phyloP scores from a whole-genome alignment of 768 basidiomycete species.

The Lactarius sp. region DNA sequence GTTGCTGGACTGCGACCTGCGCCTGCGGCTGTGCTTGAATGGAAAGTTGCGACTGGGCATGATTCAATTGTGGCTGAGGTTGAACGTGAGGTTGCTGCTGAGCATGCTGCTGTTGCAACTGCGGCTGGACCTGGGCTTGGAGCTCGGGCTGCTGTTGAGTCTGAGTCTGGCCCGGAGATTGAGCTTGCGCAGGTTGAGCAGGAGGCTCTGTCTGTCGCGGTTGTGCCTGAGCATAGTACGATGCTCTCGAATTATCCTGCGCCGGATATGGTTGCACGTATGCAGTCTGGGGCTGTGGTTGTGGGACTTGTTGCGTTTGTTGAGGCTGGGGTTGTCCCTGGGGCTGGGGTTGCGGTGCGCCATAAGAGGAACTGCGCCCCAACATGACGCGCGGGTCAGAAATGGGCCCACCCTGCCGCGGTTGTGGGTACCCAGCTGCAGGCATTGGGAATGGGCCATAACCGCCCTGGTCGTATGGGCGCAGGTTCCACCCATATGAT shows the following conservation, averaged over 20 bases:
- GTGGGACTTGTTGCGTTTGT: conserved; percentile 25
- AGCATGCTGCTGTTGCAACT: background rate
- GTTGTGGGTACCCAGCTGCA: conserved; percentile 30
- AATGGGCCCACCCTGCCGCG: conserved; percentile 29
- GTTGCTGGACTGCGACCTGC: too few relatives aligned
- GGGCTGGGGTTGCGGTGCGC: conserved; percentile 27
- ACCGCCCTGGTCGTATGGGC: conserved; percentile 41
- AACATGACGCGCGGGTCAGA: conserved; percentile 1
- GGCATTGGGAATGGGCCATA: conserved; percentile 39
- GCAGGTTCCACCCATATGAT: conserved; percentile 49
- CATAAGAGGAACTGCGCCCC: conserved; percentile 9
- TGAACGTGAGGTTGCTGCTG: conserved; percentile 19
- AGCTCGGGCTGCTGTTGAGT: conserved; percentile 29
- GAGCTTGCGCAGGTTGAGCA: conserved; percentile 6
- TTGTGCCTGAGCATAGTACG: conserved; percentile 22
- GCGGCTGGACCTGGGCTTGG: conserved; percentile 26
- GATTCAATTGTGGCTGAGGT: conserved; percentile 24
- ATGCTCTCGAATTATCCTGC: conserved; percentile 25
- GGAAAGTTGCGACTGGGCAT: conserved; percentile 30
- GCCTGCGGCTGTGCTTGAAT: too few relatives aligned
- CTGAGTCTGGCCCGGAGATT: conserved; percentile 29
- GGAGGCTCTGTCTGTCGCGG: conserved; percentile 18
- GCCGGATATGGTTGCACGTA: conserved; percentile 27
- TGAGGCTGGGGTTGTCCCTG: conserved; percentile 33
- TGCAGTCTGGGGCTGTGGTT: conserved; percentile 29